Base-by-base conservation (phyloP, 768 basidiomycete species). In the Gymnopilus junonius region DNA sequence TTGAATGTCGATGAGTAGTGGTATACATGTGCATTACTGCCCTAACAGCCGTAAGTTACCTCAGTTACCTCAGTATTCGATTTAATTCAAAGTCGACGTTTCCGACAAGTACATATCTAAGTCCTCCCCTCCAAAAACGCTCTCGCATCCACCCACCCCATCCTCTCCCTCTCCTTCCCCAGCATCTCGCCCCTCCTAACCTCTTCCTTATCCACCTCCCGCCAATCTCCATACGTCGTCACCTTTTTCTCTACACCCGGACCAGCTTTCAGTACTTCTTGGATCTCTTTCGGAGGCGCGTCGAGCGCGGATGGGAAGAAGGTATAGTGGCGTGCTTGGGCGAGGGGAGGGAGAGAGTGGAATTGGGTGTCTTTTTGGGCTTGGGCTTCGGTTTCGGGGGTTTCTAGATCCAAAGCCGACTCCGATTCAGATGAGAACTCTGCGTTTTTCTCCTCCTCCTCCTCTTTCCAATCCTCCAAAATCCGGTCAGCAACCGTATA, bases 101-200 rank as follows among this genome's bases (percentile, higher is more conserved):
- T n/a, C n/a, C n/a, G n/a, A n/a, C n/a, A n/a, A n/a, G n/a, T n/a
- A n/a, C n/a, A n/a, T 35, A 14, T 43, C 3, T 43, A 48, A 25
- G 10, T 6, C 45, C 10, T 3, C 25, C 45, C 32, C 17, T 17
- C 32, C 15, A 55, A 34, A 27, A 81, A 77, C 40, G 31, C 50
- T 42, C 69, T 73, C 2, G 82, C 89, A 53, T 87, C 87, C 55
- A 81, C 75, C 92, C 92, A 94, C 1, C 65, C 71, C 86, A 94
- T 90, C 58, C 93, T 78, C 77, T 94, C 92, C 54, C 90, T 80
- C 74, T 92, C 91, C 73, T 94, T 94, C 0, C 86, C 87, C 20
- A 76, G 57, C 31, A 59, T 70, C 64, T 76, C 74, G 0, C 93
- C 94, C 50, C 85, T 76, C 57, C 80, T 78, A 37, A 83, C 70